Conservation (phyloP, 495 filamentous ascomycete genomes). For the Chaetomium tenue region DNA sequence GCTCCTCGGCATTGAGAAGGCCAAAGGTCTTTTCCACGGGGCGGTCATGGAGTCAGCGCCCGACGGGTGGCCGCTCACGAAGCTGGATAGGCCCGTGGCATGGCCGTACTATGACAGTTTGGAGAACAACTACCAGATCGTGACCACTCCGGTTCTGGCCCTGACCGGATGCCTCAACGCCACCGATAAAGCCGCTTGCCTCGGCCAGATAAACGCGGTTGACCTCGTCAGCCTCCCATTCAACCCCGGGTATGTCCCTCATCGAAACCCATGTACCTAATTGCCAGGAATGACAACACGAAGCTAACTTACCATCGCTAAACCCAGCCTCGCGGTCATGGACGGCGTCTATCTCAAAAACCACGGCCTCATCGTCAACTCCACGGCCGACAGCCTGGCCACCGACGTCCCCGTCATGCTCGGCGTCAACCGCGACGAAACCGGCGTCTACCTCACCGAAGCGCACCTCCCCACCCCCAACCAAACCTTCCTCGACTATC, state of each 20-base stretch:
- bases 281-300: neutral
- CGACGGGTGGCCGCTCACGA: constrained; percentile 35
- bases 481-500: constrained; percentile 26
- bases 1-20: constrained; percentile 40
- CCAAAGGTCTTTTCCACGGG: constrained; percentile 41
- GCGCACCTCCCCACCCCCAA: constrained; percentile 15
- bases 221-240: constrained; percentile 36
- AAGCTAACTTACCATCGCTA: neutral
- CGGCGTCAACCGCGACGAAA: constrained; percentile 46
- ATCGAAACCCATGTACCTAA: neutral
- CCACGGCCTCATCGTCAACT: constrained; percentile 33
- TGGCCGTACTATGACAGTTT: constrained; percentile 36
- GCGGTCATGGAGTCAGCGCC: constrained; percentile 46
- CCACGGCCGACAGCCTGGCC: constrained; percentile 21
- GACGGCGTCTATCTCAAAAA: constrained; percentile 41
- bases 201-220: constrained; percentile 36
- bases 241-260: constrained; percentile 34
- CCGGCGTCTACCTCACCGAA: constrained; percentile 34
- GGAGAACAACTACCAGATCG: constrained; percentile 32
- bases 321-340: constrained; percentile 29
- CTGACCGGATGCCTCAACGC: constrained; percentile 36
- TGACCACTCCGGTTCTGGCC: constrained; percentile 35
- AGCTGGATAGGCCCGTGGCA: neutral
- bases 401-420: constrained; percentile 36
- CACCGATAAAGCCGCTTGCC: constrained; percentile 35